These are phyloP conservation scores for Cyclocybe aegerita DNA, from an alignment of 768 basidiomycete genomes.

Conservation along the genomic window DNA sequence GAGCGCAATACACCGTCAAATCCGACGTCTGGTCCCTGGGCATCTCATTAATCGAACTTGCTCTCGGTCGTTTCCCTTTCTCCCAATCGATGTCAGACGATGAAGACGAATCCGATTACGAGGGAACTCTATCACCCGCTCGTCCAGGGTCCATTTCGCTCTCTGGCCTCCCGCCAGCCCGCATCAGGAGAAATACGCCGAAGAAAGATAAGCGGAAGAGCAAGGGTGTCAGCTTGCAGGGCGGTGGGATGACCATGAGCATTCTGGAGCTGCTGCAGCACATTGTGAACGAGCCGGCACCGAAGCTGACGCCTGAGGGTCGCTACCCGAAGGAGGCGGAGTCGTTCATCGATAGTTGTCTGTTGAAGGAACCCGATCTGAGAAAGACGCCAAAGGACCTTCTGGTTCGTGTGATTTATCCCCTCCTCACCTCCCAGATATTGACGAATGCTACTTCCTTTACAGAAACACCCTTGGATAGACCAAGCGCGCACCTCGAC, in stretches of 20 bases:
- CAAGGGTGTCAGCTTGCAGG: slow-evolving; percentile 90
- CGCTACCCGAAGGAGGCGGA: slow-evolving; percentile 72
- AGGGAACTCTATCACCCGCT: slow-evolving; percentile 72
- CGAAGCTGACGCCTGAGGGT: slow-evolving; percentile 74
- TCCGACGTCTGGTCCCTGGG: slow-evolving; percentile 99
- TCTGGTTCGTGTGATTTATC: slow-evolving; percentile 48
- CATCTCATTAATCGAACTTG: slow-evolving; percentile 95
- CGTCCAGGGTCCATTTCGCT: slow-evolving; percentile 57
- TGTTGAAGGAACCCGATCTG: slow-evolving; percentile 85
- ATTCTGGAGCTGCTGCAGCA: slow-evolving; percentile 96
- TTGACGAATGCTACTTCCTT: slow-evolving; percentile 1
- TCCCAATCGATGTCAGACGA: slow-evolving; percentile 78
- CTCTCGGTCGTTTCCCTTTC: slow-evolving; percentile 96
- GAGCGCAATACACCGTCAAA: slow-evolving; percentile 97
- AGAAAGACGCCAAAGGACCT: slow-evolving; percentile 89
- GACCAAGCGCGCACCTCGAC: slow-evolving; percentile 55
- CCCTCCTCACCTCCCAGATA: background rate
- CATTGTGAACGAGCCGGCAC: slow-evolving; percentile 98
- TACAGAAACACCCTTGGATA: slow-evolving; percentile 76
- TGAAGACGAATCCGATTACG: slow-evolving; percentile 48
- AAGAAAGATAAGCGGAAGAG: slow-evolving; percentile 87
- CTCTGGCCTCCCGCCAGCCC: slow-evolving; percentile 35
- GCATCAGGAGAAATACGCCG: slow-evolving; percentile 39
- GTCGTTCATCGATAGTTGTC: slow-evolving; percentile 84
- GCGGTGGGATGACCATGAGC: slow-evolving; percentile 96